Base-by-base conservation (phyloP, 371 early-diverging fungal genomes). In the Parasitella parasitica region DNA sequence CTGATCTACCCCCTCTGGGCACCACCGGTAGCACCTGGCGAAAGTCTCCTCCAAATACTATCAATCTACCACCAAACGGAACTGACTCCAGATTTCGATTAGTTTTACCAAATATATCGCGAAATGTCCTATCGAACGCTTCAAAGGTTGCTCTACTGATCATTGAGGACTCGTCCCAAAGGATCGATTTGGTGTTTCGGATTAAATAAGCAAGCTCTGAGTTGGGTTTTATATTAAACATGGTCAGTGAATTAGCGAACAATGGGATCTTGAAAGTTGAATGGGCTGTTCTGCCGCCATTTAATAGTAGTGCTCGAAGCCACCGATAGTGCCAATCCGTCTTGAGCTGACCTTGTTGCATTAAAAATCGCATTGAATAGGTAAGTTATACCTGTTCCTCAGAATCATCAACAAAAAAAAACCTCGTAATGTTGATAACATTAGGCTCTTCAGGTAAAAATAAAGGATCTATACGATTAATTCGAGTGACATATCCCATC, bases 91-190 rank as follows among this genome's bases (percentile, higher is more conserved):
- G 46, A 11, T 0, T 46, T 26, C 61, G 57, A 18, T 57, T 26
- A 4, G 15, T 30, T 34, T 1, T 15, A 11, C 43, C 34, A 37
- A 68, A 69, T 0, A 73, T 11, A 35, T 78, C 70, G 24, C 36
- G 41, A 1, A 78, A 56, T 5, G 60, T 59, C 6, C 64, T 26
- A 38, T 67, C 63, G 0, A 73, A 66, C 8, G 71, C 71, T 54
- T 78, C 68, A 27, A 71, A 38, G 6, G 43, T 50, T 22, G 15
- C 4, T 48, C 53, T 27, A 43, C 39, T 34, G 43, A 61, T 11
- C 61, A 69, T 67, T 4, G 70, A 61, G 2, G 56, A 62, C 43
- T 70, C 66, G 35, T 73, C 68, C 66, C 68, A 73, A 9, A 70
- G 13, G 28, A 70, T 67, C 1, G 63, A 3, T 6, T 39, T 53